phyloP scores from a whole-genome alignment of 1,284 basidiomycete genomes.

The Cutaneotrichosporon mucoides region DNA sequence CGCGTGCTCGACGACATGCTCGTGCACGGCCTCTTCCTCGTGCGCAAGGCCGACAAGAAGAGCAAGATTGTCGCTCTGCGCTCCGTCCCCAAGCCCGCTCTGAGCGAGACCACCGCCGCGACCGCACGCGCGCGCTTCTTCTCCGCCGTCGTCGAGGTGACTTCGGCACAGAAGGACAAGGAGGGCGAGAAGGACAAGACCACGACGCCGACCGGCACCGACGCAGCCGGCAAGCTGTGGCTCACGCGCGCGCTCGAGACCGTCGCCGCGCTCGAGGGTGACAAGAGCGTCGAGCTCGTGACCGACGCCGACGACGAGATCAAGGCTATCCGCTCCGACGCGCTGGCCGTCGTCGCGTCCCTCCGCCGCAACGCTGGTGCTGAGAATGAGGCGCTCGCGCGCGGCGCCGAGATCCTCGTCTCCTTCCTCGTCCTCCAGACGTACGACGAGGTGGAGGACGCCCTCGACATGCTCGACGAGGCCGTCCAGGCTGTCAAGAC shows the following conservation, averaged over 20 bases:
- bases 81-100: constrained; percentile 60
- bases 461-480: constrained; percentile 58
- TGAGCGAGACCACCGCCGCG: constrained; percentile 66
- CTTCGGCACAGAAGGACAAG: constrained; percentile 25
- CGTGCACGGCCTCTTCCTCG: constrained; percentile 73
- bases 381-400: constrained; percentile 48
- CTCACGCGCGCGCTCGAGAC: constrained; percentile 63
- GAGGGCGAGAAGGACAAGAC: constrained; percentile 51
- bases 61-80: constrained; percentile 59
- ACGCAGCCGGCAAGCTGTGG: constrained; percentile 76
- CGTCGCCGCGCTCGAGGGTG: constrained; percentile 57
- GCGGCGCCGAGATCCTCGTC: constrained; percentile 67
- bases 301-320: constrained; percentile 61
- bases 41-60: constrained; percentile 69
- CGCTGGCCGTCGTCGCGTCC: constrained; percentile 51
- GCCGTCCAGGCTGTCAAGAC: constrained; percentile 11
- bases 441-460: constrained; percentile 62
- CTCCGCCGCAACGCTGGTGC: constrained; percentile 45
- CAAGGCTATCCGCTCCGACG: constrained; percentile 52
- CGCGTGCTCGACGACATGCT: constrained; percentile 74
- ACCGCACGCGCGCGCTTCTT: constrained; percentile 17
- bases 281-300: constrained; percentile 63
- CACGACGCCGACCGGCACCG: constrained; percentile 58
- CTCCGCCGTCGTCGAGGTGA: constrained; percentile 56
- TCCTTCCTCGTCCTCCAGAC: constrained; percentile 65